Percentiles rank a stretch among this genome's conserved stretches.
Conservation (phyloP, 768 basidiomycete genomes). For the Clathrus columnatus region DNA sequence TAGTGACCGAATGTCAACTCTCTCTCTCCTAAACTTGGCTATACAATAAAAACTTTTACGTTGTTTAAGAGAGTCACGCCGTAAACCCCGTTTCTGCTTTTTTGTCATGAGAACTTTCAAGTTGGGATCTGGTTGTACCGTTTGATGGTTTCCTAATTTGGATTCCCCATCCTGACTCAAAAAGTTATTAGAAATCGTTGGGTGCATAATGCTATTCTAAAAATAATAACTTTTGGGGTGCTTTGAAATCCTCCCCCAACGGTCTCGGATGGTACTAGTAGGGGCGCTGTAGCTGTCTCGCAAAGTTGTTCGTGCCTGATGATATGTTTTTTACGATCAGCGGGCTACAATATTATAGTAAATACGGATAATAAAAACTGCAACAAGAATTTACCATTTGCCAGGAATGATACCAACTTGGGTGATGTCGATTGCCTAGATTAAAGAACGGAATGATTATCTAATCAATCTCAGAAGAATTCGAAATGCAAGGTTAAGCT, state of each 20-base stretch:
- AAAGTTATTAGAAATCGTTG: too few species aligned
- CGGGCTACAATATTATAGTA: constrained; percentile 11
- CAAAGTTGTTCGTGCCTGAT: constrained; percentile 35
- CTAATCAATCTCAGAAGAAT: not conserved
- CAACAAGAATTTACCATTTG: not conserved
- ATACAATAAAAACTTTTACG: constrained; percentile 30
- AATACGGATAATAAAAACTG: not conserved
- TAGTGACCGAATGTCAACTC: constrained; percentile 17
- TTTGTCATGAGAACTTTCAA: too few species aligned
- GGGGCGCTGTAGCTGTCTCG: not conserved
- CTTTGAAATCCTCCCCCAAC: not conserved
- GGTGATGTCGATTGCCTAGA: not conserved
- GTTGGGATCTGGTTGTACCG: constrained; percentile 19
- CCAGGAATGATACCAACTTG: not conserved
- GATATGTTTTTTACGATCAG: constrained; percentile 33
- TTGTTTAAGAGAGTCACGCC: constrained; percentile 60
- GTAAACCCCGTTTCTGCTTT: constrained; percentile 58
- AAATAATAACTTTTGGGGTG: too few species aligned
- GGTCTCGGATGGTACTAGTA: not conserved
- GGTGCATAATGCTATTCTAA: too few species aligned
- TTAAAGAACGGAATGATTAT: not conserved
- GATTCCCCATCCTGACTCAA: too few species aligned
- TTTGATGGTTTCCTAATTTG: not conserved
- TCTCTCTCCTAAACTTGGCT: not conserved
- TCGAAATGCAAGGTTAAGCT: not conserved